Evolutionary conservation across 352 stramenopile species (phyloP).

Genomic region (Globisporangium echinulatum): DNA sequence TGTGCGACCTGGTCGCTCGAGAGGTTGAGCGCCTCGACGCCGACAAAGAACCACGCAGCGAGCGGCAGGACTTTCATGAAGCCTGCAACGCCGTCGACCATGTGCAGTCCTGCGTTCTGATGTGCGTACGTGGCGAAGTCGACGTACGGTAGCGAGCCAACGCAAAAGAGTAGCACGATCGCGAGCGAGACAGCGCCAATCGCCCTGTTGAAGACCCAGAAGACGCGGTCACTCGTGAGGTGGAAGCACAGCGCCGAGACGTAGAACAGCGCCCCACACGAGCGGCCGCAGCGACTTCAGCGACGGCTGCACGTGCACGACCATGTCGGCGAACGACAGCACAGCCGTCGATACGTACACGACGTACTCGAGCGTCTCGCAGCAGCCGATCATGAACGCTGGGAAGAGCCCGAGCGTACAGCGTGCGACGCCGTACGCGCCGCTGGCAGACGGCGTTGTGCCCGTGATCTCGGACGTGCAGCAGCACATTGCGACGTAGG

Average conservation of each 20-base stretch:
- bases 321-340: too few relatives aligned
- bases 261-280: constrained; percentile 21
- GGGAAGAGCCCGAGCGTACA: constrained; percentile 13
- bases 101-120: neutral
- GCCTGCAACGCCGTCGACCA: constrained; percentile 2
- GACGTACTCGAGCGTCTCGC: constrained; percentile 13
- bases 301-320: too few relatives aligned
- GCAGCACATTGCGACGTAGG: constrained; percentile 24
- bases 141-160: constrained; percentile 14
- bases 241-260: constrained; percentile 16
- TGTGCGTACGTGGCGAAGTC: neutral
- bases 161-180: constrained; percentile 14
- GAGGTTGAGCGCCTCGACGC: constrained; percentile 23
- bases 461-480: constrained; percentile 26
- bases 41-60: constrained; percentile 24
- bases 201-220: constrained; percentile 21
- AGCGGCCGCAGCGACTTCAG: constrained; percentile 18
- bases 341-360: too few relatives aligned
- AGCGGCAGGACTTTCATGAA: constrained; percentile 19
- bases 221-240: constrained; percentile 17
- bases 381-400: constrained; percentile 27
- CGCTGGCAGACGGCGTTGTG: constrained; percentile 25
- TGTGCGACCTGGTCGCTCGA: constrained; percentile 18
- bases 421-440: constrained; percentile 3
- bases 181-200: constrained; percentile 8